Percentiles rank a stretch among this genome's conserved stretches.
These are phyloP conservation scores for Solanum stenotomum DNA, from an alignment of 257 asterid species.

Conservation along the genomic window DNA sequence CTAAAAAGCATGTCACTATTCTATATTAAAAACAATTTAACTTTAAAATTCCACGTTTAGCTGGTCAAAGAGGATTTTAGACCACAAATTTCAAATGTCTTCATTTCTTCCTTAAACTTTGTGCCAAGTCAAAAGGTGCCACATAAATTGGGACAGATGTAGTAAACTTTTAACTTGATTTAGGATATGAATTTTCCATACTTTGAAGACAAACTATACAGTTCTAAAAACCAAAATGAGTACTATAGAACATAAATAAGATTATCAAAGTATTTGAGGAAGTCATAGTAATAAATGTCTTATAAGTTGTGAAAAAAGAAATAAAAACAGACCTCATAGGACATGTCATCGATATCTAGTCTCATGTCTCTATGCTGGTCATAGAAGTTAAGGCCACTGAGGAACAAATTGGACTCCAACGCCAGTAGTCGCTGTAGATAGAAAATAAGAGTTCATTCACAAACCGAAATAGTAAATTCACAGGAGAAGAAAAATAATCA, in stretches of 20 bases:
- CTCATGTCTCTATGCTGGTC: conserved; percentile 89
- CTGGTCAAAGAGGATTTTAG: not conserved
- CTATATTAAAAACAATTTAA: not conserved
- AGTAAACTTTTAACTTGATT: not conserved
- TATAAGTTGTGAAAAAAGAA: not conserved
- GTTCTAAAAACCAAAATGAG: not conserved
- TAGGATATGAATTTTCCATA: not conserved
- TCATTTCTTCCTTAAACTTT: not conserved
- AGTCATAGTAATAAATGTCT: not conserved
- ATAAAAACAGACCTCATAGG: conserved; percentile 61
- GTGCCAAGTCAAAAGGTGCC: not conserved
- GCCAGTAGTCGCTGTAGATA: conserved; percentile 54
- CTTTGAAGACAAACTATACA: not conserved
- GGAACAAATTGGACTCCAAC: conserved; percentile 57
- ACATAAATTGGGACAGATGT: not conserved
- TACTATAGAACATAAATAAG: not conserved
- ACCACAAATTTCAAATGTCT: not conserved
- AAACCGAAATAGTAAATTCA: not conserved
- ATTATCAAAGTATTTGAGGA: not conserved
- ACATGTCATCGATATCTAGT: conserved; percentile 86
- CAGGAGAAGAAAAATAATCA: not conserved
- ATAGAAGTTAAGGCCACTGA: conserved; percentile 49
- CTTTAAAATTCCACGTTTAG: not conserved
- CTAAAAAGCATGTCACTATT: not conserved
- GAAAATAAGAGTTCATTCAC: not conserved